Evolutionary conservation across 495 filamentous ascomycete genomes (phyloP).

Genomic region (Cryomyces antarcticus): DNA sequence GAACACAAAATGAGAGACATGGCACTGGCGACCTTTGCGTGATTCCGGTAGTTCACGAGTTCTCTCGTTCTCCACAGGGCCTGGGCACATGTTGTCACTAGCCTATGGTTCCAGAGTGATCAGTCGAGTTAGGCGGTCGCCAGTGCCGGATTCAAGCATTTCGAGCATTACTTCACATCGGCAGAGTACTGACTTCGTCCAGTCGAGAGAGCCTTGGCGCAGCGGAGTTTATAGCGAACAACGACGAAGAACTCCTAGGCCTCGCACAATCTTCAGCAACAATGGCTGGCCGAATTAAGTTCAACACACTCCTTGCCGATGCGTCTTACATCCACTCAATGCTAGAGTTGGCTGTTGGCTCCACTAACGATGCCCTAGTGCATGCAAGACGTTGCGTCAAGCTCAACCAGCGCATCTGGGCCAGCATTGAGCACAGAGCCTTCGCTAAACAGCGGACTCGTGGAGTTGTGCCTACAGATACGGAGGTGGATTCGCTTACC

Average conservation of each 20-base stretch:
- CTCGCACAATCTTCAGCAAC: conserved; percentile 4
- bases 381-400: conserved; percentile 46
- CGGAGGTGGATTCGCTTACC: conserved; percentile 1
- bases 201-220: background rate
- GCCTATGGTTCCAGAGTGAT: background rate
- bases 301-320: conserved; percentile 25
- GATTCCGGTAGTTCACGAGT: too few relatives aligned
- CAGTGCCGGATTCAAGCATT: too few relatives aligned
- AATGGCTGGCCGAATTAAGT: conserved; percentile 8
- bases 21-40: too few relatives aligned
- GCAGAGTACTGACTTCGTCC: background rate
- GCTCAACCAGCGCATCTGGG: conserved; percentile 50
- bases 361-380: conserved; percentile 39
- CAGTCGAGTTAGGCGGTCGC: too few relatives aligned
- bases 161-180: too few relatives aligned
- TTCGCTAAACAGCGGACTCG: conserved; percentile 3
- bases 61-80: too few relatives aligned
- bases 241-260: background rate
- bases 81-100: too few relatives aligned
- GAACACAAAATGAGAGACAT: too few relatives aligned
- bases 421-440: conserved; percentile 33
- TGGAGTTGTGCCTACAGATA: background rate
- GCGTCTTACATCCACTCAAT: conserved; percentile 40
- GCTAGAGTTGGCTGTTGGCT: conserved; percentile 41
- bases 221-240: background rate